phyloP scores from a whole-genome alignment of 805 yeast genomes.

The Lipomyces chichibuensis region DNA sequence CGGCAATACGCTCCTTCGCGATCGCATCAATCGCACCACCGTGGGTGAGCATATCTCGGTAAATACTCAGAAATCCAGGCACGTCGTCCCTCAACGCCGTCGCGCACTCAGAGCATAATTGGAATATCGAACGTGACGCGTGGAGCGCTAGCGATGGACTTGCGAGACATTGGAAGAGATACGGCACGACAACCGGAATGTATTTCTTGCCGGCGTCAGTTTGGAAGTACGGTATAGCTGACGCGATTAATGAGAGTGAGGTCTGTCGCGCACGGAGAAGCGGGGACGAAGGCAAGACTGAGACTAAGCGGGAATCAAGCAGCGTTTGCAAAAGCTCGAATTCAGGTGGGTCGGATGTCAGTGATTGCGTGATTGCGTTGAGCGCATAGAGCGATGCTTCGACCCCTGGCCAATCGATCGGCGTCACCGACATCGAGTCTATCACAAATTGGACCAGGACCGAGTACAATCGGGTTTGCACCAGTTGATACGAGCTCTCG shows the following conservation, averaged over 20 bases:
- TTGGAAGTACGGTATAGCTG: conserved; percentile 53
- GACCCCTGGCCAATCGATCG: conserved; percentile 48
- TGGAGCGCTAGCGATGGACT: conserved; percentile 43
- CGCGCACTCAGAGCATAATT: conserved; percentile 44
- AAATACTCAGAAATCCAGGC: conserved; percentile 20
- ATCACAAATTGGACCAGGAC: conserved; percentile 48
- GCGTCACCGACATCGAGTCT: conserved; percentile 1
- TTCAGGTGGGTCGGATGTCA: conserved; percentile 45
- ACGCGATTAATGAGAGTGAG: conserved; percentile 60
- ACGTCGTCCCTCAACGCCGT: conserved; percentile 18
- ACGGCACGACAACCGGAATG: conserved; percentile 58
- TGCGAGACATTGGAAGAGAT: conserved; percentile 52
- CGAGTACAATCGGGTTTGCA: conserved; percentile 57
- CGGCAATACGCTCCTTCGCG: conserved; percentile 39
- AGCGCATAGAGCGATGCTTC: conserved; percentile 68
- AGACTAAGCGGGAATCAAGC: conserved; percentile 42
- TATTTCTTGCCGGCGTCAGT: conserved; percentile 50
- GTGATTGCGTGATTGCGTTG: conserved; percentile 58
- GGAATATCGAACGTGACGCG: conserved; percentile 61
- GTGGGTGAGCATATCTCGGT: conserved; percentile 37
- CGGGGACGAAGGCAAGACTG: conserved; percentile 37
- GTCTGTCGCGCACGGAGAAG: conserved; percentile 50
- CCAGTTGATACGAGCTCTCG: conserved; percentile 67
- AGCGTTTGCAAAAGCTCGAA: conserved; percentile 38
- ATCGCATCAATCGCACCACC: conserved; percentile 40